These are phyloP conservation scores for Metschnikowia corniflorae DNA, from an alignment of 805 yeast genomes.

Conservation along the genomic window DNA sequence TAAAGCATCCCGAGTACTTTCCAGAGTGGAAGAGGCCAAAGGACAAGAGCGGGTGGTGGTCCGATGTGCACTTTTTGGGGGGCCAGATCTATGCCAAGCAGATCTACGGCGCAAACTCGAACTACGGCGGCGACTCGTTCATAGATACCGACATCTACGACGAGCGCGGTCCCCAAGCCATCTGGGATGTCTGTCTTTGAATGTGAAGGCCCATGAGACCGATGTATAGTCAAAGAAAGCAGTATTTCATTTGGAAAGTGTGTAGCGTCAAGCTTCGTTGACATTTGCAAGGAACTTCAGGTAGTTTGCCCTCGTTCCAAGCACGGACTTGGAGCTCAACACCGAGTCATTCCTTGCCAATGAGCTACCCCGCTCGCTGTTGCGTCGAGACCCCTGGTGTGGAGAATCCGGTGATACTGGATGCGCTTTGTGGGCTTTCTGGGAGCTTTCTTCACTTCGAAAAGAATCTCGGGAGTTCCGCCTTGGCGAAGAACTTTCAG, in stretches of 20 bases:
- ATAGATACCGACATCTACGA: conserved; percentile 68
- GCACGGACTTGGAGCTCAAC: conserved; percentile 32
- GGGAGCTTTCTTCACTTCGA: background rate
- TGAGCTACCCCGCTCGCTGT: background rate
- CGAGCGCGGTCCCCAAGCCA: conserved; percentile 75
- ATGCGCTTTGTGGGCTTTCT: conserved; percentile 1
- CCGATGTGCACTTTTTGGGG: conserved; percentile 77
- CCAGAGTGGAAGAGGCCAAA: conserved; percentile 81
- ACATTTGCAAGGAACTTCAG: conserved; percentile 35
- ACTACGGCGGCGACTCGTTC: conserved; percentile 58
- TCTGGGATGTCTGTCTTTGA: conserved; percentile 57
- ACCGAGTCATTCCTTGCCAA: conserved; percentile 28
- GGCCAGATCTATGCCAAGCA: conserved; percentile 87
- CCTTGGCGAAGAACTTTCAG: background rate
- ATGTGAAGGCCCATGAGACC: background rate
- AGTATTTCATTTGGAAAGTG: background rate
- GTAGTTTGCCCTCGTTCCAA: conserved; percentile 40
- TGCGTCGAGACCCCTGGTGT: background rate
- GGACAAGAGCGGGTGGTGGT: conserved; percentile 55
- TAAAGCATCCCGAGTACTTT: conserved; percentile 84
- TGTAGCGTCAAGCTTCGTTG: background rate
- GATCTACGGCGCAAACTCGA: conserved; percentile 58
- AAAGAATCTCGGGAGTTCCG: conserved; percentile 1
- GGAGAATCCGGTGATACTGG: no score
- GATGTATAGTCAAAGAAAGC: conserved; percentile 2